These are phyloP conservation scores for Microstegium vimineum DNA, from an alignment of 176 grass and related monocot genomes.

Conservation along the genomic window DNA sequence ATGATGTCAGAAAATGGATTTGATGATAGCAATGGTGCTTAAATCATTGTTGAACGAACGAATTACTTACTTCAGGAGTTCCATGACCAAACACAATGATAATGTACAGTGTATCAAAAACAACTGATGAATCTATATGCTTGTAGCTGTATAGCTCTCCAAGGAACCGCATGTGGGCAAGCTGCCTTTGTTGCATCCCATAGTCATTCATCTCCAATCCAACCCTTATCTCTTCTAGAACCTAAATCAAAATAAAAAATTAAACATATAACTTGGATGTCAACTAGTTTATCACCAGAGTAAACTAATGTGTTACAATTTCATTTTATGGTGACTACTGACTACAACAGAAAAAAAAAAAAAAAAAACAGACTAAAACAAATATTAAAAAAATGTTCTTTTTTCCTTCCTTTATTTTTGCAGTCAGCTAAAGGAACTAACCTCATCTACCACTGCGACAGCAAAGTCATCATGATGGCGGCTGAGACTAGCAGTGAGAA, in stretches of 20 bases:
- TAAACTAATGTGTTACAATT: background rate
- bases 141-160: conserved; percentile 96
- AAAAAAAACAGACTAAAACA: background rate
- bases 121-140: conserved; percentile 84
- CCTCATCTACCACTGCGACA: conserved; percentile 86
- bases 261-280: conserved; percentile 34
- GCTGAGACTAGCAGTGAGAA: conserved; percentile 87
- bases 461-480: conserved; percentile 88
- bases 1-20: background rate
- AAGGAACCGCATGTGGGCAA: conserved; percentile 90
- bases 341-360: background rate
- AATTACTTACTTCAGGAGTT: conserved; percentile 80
- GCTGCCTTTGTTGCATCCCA: conserved; percentile 82
- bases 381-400: background rate
- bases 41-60: conserved; percentile 11
- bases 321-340: background rate
- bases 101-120: conserved; percentile 93
- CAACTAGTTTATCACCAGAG: conserved; percentile 2
- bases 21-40: conserved; percentile 4
- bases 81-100: conserved; percentile 79
- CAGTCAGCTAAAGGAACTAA: conserved; percentile 33
- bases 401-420: background rate
- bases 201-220: conserved; percentile 96
- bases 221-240: conserved; percentile 91
- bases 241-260: conserved; percentile 49